Percentiles rank a stretch among this genome's conserved stretches.
phyloP scores from a whole-genome alignment of 2,329 filamentous ascomycete species.

The Colletotrichum sp. region DNA sequence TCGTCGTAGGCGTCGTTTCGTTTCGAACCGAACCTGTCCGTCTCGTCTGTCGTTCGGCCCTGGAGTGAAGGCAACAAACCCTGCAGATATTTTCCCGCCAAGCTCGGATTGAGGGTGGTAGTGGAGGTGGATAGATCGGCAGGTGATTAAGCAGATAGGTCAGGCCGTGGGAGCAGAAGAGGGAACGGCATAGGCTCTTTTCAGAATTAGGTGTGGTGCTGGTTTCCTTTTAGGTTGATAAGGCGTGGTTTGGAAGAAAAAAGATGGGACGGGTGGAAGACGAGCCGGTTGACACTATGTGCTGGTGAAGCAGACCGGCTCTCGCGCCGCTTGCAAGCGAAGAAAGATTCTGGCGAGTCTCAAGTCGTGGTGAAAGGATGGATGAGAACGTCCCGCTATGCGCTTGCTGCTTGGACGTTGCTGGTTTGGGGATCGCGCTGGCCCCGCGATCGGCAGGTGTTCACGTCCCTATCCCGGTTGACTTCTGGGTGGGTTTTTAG shows the following conservation, averaged over 20 bases:
- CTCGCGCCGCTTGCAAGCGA: conserved; percentile 6
- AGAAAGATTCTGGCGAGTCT: neutral
- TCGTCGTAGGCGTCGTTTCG: neutral
- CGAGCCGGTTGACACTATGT: neutral
- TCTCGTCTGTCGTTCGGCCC: conserved; percentile 11
- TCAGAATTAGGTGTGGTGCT: neutral
- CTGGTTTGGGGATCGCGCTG: conserved; percentile 11
- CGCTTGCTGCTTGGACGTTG: neutral
- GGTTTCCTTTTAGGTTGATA: conserved; percentile 1
- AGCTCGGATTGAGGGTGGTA: neutral
- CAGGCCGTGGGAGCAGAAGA: neutral
- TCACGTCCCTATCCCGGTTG: conserved; percentile 1
- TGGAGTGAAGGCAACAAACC: neutral
- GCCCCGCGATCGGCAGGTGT: conserved; percentile 14
- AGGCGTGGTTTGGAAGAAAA: neutral
- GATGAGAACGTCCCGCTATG: neutral
- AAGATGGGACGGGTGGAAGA: conserved; percentile 10
- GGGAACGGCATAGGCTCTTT: neutral
- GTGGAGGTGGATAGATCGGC: neutral
- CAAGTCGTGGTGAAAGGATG: neutral
- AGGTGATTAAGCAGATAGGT: neutral
- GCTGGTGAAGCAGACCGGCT: conserved; percentile 3
- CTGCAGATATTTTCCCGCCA: neutral
- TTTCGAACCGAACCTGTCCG: neutral
- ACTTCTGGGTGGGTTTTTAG: neutral